phyloP scores from a whole-genome alignment of 768 basidiomycete genomes.

The Lactifluus piperatus region DNA sequence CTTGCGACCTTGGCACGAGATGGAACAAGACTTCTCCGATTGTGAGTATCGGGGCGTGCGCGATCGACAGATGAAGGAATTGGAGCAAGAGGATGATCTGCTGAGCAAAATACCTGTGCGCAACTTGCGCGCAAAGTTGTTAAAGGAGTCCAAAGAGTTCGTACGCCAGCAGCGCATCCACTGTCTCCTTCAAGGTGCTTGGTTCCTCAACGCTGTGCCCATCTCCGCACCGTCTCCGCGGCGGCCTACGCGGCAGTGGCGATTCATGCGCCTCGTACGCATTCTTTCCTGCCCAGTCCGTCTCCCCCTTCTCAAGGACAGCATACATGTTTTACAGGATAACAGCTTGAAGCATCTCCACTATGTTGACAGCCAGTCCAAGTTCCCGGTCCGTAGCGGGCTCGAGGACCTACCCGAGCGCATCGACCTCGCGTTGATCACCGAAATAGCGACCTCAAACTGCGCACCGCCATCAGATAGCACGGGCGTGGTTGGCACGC shows the following conservation, averaged over 20 bases:
- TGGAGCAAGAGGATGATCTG: conserved; percentile 83
- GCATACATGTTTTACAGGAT: conserved; percentile 41
- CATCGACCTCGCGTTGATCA: conserved; percentile 73
- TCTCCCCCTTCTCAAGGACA: background rate
- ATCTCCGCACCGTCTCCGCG: conserved; percentile 34
- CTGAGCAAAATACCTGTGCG: conserved; percentile 78
- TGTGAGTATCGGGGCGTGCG: conserved; percentile 80
- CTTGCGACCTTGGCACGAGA: conserved; percentile 70
- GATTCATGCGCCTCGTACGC: conserved; percentile 76
- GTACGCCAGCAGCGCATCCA: conserved; percentile 83
- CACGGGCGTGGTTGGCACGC: conserved; percentile 20
- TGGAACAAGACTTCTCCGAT: conserved; percentile 73
- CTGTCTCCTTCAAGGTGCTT: conserved; percentile 81
- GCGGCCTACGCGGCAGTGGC: conserved; percentile 62
- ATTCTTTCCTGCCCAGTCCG: background rate
- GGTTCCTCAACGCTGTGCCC: conserved; percentile 80
- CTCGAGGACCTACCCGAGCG: conserved; percentile 83
- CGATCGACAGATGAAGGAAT: conserved; percentile 83
- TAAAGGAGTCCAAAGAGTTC: conserved; percentile 86
- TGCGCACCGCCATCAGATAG: conserved; percentile 61
- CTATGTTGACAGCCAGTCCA: conserved; percentile 73
- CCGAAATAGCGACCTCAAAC: conserved; percentile 69
- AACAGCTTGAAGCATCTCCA: conserved; percentile 73
- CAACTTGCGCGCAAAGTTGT: conserved; percentile 75
- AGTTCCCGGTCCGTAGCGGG: conserved; percentile 71